Evolutionary conservation across 2,329 filamentous ascomycete genomes (phyloP), one percentile per base, ranked within the genome.

Genomic region (Microdochium nivale): DNA sequence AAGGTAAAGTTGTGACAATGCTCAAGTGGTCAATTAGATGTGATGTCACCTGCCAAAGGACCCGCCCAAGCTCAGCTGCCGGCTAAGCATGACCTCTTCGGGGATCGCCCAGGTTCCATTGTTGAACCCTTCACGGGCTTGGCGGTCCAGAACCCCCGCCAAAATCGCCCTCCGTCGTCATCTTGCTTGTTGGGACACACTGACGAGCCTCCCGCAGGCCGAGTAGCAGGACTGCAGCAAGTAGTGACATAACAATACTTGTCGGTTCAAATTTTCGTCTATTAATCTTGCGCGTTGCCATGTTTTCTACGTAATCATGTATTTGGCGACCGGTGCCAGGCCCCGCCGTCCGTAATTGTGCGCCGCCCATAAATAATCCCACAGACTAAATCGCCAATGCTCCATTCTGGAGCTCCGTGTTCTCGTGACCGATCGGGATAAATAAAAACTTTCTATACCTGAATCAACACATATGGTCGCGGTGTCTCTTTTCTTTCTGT

Each of bases 381-480:
- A 44, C 7, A 19, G 23, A 44, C 40, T 44, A 44, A 44, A 44
- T 50, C 30, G 35, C 33, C 49, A 19, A 19, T 46, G 16, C 49
- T 33, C 49, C 30, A 9, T 33, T 24, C 49, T 57, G 52, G 52
- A 60, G 56, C 52, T 58, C 57, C 58, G 52, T 59, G 54, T 56
- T 55, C 57, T 58, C 58, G 54, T 59, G 40, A 44, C 40, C 9
- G 10, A 19, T 24, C 40, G 40, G 40, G 40, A 44, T 44, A 54
- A 58, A 54, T 58, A 58, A 58, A 58, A 58, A 50, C 59, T 57
- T 55, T 64, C 61, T 64, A 64, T 62, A 57, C 61, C 58, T 58
- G 59, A 59, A 58, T 52, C 49, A 61, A 62, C 58, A 52, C 49
- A 53, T 50, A 19, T 44, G 40, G 40, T 44, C 19, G 14, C 40